Conservation (phyloP, 805 yeast species). For the Ogataea nitratoaversa region DNA sequence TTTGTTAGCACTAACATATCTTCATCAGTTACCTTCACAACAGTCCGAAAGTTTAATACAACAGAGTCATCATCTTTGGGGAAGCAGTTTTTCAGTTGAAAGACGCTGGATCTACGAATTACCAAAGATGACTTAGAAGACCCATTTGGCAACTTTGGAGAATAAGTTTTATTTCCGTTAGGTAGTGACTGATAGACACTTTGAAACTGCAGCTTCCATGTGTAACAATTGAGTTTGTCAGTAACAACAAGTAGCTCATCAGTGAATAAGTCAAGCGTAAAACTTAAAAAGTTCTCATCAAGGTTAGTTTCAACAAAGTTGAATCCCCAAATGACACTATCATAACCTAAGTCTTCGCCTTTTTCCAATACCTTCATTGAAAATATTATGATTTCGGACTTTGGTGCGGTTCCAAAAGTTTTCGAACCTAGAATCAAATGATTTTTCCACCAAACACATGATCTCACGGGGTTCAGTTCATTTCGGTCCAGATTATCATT, state of each 20-base stretch:
- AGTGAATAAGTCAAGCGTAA: conserved; percentile 26
- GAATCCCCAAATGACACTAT: conserved; percentile 32
- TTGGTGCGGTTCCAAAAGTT: conserved; percentile 18
- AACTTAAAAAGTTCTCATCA: conserved; percentile 25
- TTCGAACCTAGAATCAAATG: conserved; percentile 28
- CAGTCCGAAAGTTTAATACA: conserved; percentile 21
- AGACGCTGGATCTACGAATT: conserved; percentile 22
- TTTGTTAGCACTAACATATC: conserved; percentile 29
- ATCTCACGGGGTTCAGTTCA: conserved; percentile 29
- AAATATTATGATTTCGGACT: conserved; percentile 29
- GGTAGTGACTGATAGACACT: background rate
- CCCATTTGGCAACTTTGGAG: background rate
- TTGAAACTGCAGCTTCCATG: conserved; percentile 26
- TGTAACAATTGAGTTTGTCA: conserved; percentile 30
- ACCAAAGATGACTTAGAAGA: conserved; percentile 6
- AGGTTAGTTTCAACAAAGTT: conserved; percentile 25
- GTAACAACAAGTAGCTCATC: conserved; percentile 31
- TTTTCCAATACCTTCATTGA: conserved; percentile 22
- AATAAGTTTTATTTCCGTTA: background rate
- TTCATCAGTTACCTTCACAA: conserved; percentile 24
- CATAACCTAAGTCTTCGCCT: conserved; percentile 23
- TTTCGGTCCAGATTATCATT: conserved; percentile 25
- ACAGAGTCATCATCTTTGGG: conserved; percentile 18
- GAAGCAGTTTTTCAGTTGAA: conserved; percentile 27
- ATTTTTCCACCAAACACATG: conserved; percentile 36